phyloP scores from a whole-genome alignment of 768 basidiomycete species.

The Clathrus columnatus region DNA sequence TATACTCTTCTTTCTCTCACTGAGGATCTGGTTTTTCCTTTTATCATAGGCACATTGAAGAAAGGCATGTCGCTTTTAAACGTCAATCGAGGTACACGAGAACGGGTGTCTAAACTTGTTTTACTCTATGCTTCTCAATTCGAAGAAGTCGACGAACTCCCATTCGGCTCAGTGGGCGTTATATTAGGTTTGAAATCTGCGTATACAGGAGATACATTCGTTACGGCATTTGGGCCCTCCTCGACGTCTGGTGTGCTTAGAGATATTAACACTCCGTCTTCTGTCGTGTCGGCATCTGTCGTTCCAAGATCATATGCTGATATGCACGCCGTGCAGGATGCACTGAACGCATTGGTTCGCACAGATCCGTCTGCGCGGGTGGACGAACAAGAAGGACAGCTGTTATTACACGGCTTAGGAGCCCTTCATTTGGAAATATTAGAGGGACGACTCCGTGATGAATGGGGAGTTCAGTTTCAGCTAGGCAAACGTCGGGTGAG shows the following conservation, averaged over 20 bases:
- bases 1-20: constrained; percentile 10
- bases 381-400: constrained; percentile 74
- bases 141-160: constrained; percentile 69
- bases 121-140: constrained; percentile 70
- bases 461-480: constrained; percentile 72
- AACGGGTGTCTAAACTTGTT: constrained; percentile 66
- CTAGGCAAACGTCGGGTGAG: constrained; percentile 71
- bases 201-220: constrained; percentile 79
- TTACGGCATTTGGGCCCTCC: constrained; percentile 34
- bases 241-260: constrained; percentile 32
- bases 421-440: constrained; percentile 85
- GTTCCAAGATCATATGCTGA: constrained; percentile 76
- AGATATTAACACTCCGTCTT: constrained; percentile 67
- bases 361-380: constrained; percentile 85
- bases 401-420: constrained; percentile 77
- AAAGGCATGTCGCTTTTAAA: constrained; percentile 57
- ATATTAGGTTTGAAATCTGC: constrained; percentile 76
- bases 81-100: constrained; percentile 55
- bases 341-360: constrained; percentile 61
- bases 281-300: constrained; percentile 78
- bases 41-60: constrained; percentile 52
- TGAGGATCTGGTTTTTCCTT: constrained; percentile 2
- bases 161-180: constrained; percentile 79
- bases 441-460: constrained; percentile 68
- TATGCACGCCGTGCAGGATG: constrained; percentile 66